Evolutionary conservation across 2,329 filamentous ascomycete genomes (phyloP), one percentile per base, ranked within the genome.

Genomic region (Davidsoniella virescens): DNA sequence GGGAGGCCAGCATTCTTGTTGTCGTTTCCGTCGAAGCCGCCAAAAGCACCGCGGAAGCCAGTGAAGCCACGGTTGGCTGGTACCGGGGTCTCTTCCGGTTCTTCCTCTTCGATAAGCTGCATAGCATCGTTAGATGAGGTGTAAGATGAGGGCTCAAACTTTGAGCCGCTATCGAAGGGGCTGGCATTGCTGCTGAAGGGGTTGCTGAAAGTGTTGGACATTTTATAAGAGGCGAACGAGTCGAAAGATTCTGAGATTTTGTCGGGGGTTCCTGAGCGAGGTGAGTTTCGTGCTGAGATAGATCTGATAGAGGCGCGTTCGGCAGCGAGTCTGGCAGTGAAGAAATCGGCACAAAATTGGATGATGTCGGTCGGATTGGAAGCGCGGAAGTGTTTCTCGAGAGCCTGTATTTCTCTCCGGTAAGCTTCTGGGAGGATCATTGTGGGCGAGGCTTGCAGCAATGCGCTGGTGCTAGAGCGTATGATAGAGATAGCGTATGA

Each of bases 71-170:
- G 51, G 20, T 46, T 39, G 50, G 77, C 72, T 54, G 84, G 87
- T 54, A 86, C 85, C 49, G 85, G 88, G 56, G 78, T 78, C 60
- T 88, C 73, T 61, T 77, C 79, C 63, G 90, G 84, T 49, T 94
- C 87, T 60, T 93, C 87, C 65, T 93, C 87, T 52, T 90, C 79
- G 54, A 84, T 76, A 55, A 67, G 63, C 52, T 70, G 66, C 64
- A 73, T 70, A 41, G 59, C 54, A 41, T 60, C 54, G 54, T 65
- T 64, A 26, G 59, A 59, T 54, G 47, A 56, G 56, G 59, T 54
- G 54, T 65, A 64, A 25, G 59, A 59, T 54, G 47, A 55, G 56
- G 55, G 59, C 64, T 53, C 33, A 10, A 53, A 59, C 61, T 63
- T 58, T 67, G 62, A 70, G 55, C 70, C 67, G 55, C 67, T 68